Evolutionary conservation across 495 filamentous ascomycete species (phyloP).

Genomic region (Xanthoparmelia taractica): DNA sequence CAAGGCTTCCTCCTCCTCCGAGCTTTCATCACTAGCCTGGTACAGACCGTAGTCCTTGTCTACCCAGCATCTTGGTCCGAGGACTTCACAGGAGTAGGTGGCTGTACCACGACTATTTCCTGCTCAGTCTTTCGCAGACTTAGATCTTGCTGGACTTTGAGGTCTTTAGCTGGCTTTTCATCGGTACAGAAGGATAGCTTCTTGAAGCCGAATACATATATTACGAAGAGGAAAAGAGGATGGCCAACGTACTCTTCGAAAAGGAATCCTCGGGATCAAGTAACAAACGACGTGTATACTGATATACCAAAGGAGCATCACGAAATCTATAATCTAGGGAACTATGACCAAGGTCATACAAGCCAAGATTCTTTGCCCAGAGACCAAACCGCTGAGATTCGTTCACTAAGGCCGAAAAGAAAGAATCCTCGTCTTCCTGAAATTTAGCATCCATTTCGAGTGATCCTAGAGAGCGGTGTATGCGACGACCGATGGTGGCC

Average conservation of each 20-base stretch:
- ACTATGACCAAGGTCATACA: conserved; percentile 22
- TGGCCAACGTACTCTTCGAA: conserved; percentile 1
- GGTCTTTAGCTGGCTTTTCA: neutral
- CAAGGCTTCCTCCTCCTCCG: conserved; percentile 19
- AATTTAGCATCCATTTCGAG: neutral
- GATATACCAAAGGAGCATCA: conserved; percentile 19
- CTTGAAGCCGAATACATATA: too few species aligned
- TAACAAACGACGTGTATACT: conserved; percentile 6
- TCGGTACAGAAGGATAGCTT: neutral
- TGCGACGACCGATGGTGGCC: neutral
- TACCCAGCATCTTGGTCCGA: neutral
- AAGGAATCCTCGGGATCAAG: conserved; percentile 6
- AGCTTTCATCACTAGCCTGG: neutral
- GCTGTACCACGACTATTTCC: neutral
- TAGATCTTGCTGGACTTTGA: neutral
- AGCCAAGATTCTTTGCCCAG: conserved; percentile 27
- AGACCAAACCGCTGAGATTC: conserved; percentile 26
- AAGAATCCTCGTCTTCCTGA: neutral
- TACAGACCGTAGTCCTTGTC: neutral
- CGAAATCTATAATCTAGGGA: conserved; percentile 29
- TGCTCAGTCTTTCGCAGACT: neutral
- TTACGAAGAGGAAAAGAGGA: neutral
- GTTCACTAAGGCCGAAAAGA: neutral
- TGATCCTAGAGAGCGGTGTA: neutral
- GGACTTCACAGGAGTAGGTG: too few species aligned